phyloP scores from a whole-genome alignment of 352 stramenopile genomes.

The Phytopythium vexans region DNA sequence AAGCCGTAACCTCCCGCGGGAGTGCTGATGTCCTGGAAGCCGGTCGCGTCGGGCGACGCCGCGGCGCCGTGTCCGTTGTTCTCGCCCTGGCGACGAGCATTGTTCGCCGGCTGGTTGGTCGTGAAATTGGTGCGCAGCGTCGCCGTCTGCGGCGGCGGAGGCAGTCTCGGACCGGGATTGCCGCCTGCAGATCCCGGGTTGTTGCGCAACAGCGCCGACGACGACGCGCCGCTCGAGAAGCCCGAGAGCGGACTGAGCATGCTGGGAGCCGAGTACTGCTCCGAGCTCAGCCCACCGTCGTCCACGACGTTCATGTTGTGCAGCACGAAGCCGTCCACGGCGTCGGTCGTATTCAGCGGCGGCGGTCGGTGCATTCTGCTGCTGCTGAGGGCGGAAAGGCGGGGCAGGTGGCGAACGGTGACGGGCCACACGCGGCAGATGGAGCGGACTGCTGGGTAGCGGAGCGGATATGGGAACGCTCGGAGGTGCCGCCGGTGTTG shows the following conservation, averaged over 20 bases:
- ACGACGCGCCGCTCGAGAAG: conserved; percentile 28
- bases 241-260: conserved; percentile 36
- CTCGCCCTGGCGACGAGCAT: neutral
- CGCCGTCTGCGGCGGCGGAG: conserved; percentile 42
- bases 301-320: conserved; percentile 50
- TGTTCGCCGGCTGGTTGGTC: conserved; percentile 7
- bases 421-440: no score
- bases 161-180: conserved; percentile 23
- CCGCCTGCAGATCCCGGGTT: conserved; percentile 1
- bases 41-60: conserved; percentile 27
- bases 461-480: no score
- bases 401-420: no score
- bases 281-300: conserved; percentile 25
- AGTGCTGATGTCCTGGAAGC: conserved; percentile 58
- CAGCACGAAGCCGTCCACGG: conserved; percentile 29
- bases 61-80: conserved; percentile 7
- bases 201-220: conserved; percentile 27
- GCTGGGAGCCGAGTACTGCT: conserved; percentile 28
- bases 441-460: no score
- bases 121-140: conserved; percentile 73
- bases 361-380: conserved; percentile 16
- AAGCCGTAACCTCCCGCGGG: conserved; percentile 17
- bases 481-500: no score
- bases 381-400: conserved; percentile 5
- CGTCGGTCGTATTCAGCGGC: neutral